Percentiles rank a stretch among this genome's conserved stretches.
phyloP scores from a whole-genome alignment of 768 basidiomycete species.

The Albatrellus ellisii region DNA sequence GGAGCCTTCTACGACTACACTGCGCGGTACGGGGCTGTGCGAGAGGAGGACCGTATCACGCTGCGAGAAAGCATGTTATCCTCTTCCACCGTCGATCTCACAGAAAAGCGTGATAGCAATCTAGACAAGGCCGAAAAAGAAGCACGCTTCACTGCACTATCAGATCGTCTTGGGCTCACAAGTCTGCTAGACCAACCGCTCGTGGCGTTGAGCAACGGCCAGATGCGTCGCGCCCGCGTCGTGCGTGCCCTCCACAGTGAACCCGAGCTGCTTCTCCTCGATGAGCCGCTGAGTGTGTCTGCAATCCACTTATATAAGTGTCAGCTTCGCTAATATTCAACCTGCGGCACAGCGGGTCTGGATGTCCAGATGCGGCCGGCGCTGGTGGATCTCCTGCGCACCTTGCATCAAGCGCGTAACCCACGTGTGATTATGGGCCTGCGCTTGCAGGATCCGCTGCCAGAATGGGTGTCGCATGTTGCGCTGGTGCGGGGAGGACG shows the following conservation, averaged over 20 bases:
- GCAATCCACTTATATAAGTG: not conserved
- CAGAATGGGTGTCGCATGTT: slow-evolving; percentile 61
- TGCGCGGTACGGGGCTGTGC: slow-evolving; percentile 79
- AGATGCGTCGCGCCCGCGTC: slow-evolving; percentile 80
- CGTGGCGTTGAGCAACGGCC: slow-evolving; percentile 82
- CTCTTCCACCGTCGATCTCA: slow-evolving; percentile 3
- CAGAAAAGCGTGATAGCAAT: slow-evolving; percentile 9
- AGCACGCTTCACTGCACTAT: slow-evolving; percentile 36
- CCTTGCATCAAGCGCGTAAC: slow-evolving; percentile 30
- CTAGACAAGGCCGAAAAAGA: slow-evolving; percentile 15
- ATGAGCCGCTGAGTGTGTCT: slow-evolving; percentile 77
- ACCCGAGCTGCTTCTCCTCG: slow-evolving; percentile 72
- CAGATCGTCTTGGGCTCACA: slow-evolving; percentile 40
- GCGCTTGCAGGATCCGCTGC: slow-evolving; percentile 57
- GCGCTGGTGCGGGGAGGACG: slow-evolving; percentile 35
- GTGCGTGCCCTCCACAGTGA: slow-evolving; percentile 56
- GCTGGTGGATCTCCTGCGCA: slow-evolving; percentile 40
- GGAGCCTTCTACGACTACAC: slow-evolving; percentile 88
- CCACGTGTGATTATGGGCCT: slow-evolving; percentile 59
- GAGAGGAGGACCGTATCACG: slow-evolving; percentile 74
- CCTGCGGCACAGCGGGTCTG: slow-evolving; percentile 51
- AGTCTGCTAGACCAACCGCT: slow-evolving; percentile 70
- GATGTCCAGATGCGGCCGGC: slow-evolving; percentile 47
- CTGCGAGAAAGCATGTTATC: slow-evolving; percentile 47
- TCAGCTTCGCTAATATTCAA: not conserved